Conservation (phyloP, 495 filamentous ascomycete genomes). For the Aspergillus campestris region DNA sequence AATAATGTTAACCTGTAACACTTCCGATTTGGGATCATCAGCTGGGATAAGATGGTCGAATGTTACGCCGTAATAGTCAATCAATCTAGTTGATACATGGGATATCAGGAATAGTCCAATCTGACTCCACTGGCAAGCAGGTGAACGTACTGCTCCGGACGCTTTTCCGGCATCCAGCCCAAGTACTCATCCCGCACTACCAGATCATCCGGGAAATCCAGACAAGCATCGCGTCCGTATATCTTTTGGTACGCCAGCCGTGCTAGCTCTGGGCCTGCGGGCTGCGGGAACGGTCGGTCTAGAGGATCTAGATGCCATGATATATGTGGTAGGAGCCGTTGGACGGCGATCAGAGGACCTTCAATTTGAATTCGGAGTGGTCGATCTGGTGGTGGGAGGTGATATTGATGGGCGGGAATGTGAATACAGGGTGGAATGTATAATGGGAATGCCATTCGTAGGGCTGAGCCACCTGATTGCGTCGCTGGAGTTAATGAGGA, state of each 20-base stretch:
- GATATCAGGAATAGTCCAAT: constrained; percentile 20
- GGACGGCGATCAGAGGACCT: constrained; percentile 19
- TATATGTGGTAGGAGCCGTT: constrained; percentile 18
- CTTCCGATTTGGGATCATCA: constrained; percentile 20
- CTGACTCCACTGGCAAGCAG: constrained; percentile 29
- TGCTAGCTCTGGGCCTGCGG: constrained; percentile 20
- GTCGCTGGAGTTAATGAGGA: too few relatives aligned
- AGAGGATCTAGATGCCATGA: constrained; percentile 11
- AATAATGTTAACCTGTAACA: constrained; percentile 26
- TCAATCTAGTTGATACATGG: constrained; percentile 8
- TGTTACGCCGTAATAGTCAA: constrained; percentile 33
- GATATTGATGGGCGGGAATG: constrained; percentile 11
- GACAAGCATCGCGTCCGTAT: constrained; percentile 15
- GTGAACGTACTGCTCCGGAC: constrained; percentile 17
- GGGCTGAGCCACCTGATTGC: too few relatives aligned
- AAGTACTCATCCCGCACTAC: constrained; percentile 24
- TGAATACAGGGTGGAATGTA: constrained; percentile 14
- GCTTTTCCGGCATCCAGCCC: constrained; percentile 17
- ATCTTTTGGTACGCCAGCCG: constrained; percentile 17
- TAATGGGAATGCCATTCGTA: constrained; percentile 12
- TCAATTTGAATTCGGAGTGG: constrained; percentile 24
- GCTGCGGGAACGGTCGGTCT: constrained; percentile 15
- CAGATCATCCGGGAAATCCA: constrained; percentile 15
- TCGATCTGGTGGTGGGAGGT: constrained; percentile 13
- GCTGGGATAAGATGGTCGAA: constrained; percentile 29